Evolutionary conservation across 345 rosid species (phyloP).

Genomic region (Capsella bursapastoris): DNA sequence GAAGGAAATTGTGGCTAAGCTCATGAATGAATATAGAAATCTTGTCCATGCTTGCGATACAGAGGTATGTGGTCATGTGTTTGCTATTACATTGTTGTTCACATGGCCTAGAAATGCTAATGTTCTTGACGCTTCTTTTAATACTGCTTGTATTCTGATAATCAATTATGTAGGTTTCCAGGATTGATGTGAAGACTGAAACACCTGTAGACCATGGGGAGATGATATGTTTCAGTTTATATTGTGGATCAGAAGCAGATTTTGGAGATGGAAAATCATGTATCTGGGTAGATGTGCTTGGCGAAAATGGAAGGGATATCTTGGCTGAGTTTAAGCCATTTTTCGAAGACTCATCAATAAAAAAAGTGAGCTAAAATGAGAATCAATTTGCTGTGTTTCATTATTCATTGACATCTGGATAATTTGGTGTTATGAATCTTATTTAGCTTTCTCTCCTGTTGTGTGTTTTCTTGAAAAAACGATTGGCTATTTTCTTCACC

Average conservation of each 20-base stretch:
- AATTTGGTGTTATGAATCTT: constrained; percentile 5
- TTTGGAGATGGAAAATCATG: constrained; percentile 92
- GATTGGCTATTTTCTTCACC: constrained; percentile 18
- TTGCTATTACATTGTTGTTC: constrained; percentile 16
- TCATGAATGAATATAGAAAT: constrained; percentile 63
- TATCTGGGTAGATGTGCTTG: constrained; percentile 95
- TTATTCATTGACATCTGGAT: background rate
- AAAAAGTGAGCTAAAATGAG: constrained; percentile 56
- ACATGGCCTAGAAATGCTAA: constrained; percentile 11
- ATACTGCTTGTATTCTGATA: constrained; percentile 11
- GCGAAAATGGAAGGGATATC: constrained; percentile 70
- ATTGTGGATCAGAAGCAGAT: constrained; percentile 79
- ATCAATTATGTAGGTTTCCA: constrained; percentile 64
- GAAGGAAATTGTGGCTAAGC: constrained; percentile 62
- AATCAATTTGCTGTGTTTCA: background rate
- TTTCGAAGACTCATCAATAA: constrained; percentile 71
- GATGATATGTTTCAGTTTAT: constrained; percentile 87
- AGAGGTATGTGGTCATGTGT: constrained; percentile 58
- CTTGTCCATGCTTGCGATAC: constrained; percentile 95
- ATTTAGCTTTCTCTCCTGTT: constrained; percentile 8
- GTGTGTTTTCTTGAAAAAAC: constrained; percentile 9
- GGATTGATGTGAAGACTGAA: constrained; percentile 83
- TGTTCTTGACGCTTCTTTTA: background rate
- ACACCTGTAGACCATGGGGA: constrained; percentile 95
- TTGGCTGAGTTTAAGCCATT: constrained; percentile 71